phyloP scores from a whole-genome alignment of 78 protist genomes.

The Dictyostelium brefeldianum region DNA sequence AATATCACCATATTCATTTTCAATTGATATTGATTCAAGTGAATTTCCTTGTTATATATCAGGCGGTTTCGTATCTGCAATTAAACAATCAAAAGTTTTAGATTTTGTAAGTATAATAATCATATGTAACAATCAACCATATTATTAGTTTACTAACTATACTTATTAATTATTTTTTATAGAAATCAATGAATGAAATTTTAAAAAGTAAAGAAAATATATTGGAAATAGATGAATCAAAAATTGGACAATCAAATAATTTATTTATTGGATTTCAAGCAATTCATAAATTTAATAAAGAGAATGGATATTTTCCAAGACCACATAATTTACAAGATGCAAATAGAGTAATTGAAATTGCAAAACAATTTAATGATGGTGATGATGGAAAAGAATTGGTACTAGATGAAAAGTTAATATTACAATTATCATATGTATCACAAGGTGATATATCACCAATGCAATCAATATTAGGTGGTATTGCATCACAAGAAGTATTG shows the following conservation, averaged over 20 bases:
- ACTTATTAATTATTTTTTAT: neutral
- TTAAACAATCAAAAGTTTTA: conserved; percentile 88
- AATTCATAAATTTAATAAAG: conserved; percentile 55
- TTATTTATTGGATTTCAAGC: conserved; percentile 66
- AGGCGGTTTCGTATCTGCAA: conserved; percentile 95
- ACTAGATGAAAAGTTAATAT: conserved; percentile 74
- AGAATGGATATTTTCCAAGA: conserved; percentile 25
- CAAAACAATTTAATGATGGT: conserved; percentile 29
- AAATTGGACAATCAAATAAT: conserved; percentile 49
- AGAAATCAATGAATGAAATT: conserved; percentile 70
- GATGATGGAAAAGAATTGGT: conserved; percentile 5
- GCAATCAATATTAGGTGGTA: conserved; percentile 92
- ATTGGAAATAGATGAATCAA: conserved; percentile 90
- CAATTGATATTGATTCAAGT: conserved; percentile 90
- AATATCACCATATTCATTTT: conserved; percentile 71
- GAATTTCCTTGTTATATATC: conserved; percentile 40
- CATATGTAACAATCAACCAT: neutral
- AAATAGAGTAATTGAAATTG: conserved; percentile 63
- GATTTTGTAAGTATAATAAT: conserved; percentile 35
- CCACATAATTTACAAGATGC: conserved; percentile 72
- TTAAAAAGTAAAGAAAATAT: conserved; percentile 84
- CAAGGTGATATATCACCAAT: conserved; percentile 89
- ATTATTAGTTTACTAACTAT: neutral
- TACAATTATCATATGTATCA: conserved; percentile 65
- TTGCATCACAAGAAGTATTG: conserved; percentile 96